A percentile compares a stretch with the other conserved stretches of the same genome.
Conservation (phyloP, 2,329 filamentous ascomycete species). For the Davidsoniella eucalypti region DNA sequence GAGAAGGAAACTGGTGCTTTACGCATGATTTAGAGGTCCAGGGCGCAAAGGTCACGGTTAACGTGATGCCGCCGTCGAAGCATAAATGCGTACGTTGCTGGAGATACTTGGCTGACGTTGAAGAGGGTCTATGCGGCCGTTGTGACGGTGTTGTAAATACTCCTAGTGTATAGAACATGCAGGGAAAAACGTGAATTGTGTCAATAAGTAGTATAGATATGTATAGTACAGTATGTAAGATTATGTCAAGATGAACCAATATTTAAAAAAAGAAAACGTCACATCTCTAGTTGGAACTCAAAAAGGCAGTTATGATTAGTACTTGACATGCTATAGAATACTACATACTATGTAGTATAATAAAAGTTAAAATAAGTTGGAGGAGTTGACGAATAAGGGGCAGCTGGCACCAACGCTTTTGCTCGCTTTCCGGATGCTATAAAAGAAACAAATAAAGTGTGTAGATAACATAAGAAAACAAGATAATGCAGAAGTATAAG, state of each 20-base stretch:
- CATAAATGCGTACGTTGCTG: slow-evolving; percentile 80
- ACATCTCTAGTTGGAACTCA: too few species aligned
- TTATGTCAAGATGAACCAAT: slow-evolving; percentile 2
- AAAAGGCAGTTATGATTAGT: neutral
- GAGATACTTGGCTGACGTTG: slow-evolving; percentile 57
- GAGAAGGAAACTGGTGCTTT: slow-evolving; percentile 25
- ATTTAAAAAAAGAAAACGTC: neutral
- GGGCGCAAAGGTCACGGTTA: slow-evolving; percentile 23
- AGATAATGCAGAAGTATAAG: neutral
- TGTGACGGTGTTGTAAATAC: slow-evolving; percentile 48
- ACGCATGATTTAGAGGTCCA: slow-evolving; percentile 26
- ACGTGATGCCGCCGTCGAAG: slow-evolving; percentile 31
- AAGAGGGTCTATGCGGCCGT: slow-evolving; percentile 52
- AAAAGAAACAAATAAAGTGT: neutral
- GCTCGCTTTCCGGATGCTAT: neutral
- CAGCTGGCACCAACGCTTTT: neutral
- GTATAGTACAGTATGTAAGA: neutral
- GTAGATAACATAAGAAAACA: neutral
- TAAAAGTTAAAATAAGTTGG: too few species aligned
- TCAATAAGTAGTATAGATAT: too few species aligned
- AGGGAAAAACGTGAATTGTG: neutral
- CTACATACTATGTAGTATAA: too few species aligned
- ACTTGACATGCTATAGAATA: neutral
- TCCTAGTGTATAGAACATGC: neutral
- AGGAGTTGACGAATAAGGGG: too few species aligned